Conservation (phyloP, 2,329 filamentous ascomycete genomes). For the Neonectria hederae region DNA sequence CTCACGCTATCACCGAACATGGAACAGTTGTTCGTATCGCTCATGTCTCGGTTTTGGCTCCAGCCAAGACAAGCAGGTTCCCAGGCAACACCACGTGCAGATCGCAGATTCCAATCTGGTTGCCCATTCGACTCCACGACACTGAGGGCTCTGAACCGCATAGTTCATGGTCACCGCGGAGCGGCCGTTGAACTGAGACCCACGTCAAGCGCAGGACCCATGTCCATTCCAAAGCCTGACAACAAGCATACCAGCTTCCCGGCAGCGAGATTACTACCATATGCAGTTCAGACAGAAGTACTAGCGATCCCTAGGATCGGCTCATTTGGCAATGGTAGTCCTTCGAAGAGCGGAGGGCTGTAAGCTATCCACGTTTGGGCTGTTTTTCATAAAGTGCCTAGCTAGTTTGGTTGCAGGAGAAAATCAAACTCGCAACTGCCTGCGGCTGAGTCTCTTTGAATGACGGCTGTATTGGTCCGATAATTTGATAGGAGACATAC, state of each 20-base stretch:
- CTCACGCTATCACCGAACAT: too few relatives aligned
- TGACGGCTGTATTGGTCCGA: too few relatives aligned
- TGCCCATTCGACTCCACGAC: not conserved
- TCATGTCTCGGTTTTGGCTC: not conserved
- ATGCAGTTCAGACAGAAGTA: not conserved
- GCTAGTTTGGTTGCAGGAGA: too few relatives aligned
- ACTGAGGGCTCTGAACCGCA: not conserved
- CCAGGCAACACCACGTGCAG: slow-evolving; percentile 6
- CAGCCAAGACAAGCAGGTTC: not conserved
- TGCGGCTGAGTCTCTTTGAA: too few relatives aligned
- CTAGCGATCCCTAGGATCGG: too few relatives aligned
- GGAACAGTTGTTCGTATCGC: too few relatives aligned
- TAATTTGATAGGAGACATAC: too few relatives aligned
- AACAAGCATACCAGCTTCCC: not conserved
- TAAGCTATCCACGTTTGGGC: too few relatives aligned
- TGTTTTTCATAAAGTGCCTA: too few relatives aligned
- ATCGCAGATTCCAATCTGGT: not conserved
- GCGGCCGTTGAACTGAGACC: not conserved
- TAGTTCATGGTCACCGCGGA: not conserved
- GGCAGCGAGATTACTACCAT: not conserved
- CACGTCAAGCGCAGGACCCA: not conserved
- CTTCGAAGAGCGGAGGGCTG: too few relatives aligned
- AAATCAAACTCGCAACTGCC: not conserved
- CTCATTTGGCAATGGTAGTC: too few relatives aligned
- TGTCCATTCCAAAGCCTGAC: not conserved